Evolutionary conservation across 2,329 filamentous ascomycete genomes (phyloP).

Genomic region (Aspergillus niger): DNA sequence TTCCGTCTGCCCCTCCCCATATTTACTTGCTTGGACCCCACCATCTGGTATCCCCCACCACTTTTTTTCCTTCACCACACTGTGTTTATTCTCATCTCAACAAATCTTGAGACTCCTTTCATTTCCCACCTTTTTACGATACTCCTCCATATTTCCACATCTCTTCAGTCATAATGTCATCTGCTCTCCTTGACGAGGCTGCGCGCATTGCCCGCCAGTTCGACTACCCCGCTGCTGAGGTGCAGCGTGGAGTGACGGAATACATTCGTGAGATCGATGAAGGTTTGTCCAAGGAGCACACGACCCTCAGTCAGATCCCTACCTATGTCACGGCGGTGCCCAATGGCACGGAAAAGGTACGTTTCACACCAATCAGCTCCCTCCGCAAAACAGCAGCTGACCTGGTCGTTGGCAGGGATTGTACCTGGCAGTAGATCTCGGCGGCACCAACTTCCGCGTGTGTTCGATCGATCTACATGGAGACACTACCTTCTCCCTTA

Average conservation of each 20-base stretch:
- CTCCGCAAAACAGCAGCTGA: background rate
- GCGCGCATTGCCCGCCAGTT: conserved; percentile 81
- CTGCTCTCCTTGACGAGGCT: conserved; percentile 65
- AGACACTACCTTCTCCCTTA: conserved; percentile 91
- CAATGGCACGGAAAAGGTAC: conserved; percentile 95
- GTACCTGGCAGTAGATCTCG: conserved; percentile 96
- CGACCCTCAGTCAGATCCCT: conserved; percentile 90
- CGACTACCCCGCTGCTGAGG: conserved; percentile 74
- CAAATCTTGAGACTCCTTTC: background rate
- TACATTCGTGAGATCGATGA: conserved; percentile 87
- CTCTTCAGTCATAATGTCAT: conserved; percentile 30
- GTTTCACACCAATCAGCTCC: conserved; percentile 18
- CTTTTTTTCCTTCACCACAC: background rate
- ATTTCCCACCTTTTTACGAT: conserved; percentile 5
- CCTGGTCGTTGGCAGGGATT: conserved; percentile 65
- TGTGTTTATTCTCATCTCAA: background rate
- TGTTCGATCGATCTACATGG: conserved; percentile 93
- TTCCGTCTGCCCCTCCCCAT: conserved; percentile 5
- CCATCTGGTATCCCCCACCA: conserved; percentile 1
- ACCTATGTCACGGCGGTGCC: conserved; percentile 95
- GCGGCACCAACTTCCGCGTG: conserved; percentile 96
- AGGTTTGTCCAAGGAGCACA: conserved; percentile 74
- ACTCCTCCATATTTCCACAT: background rate
- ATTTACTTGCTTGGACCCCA: background rate
- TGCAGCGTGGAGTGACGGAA: conserved; percentile 79